A percentile compares a stretch with the other conserved stretches of the same genome.
These are phyloP conservation scores for Choiromyces venosus DNA, from an alignment of 495 filamentous ascomycete species.

Conservation along the genomic window DNA sequence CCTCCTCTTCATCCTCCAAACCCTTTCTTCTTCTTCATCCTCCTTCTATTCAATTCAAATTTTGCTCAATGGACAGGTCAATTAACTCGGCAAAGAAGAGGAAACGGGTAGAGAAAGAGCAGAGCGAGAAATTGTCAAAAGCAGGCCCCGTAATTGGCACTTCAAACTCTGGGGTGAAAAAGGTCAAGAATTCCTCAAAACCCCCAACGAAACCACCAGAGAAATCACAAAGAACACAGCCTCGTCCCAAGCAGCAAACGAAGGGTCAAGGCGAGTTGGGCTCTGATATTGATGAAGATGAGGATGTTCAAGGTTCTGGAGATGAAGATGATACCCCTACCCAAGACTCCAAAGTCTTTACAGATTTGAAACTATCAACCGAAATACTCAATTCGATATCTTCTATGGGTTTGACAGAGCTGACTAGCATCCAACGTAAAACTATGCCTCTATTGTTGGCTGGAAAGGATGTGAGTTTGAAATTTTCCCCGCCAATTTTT, in stretches of 20 bases:
- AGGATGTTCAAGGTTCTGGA: constrained; percentile 2
- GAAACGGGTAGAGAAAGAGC: constrained; percentile 23
- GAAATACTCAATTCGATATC: constrained; percentile 25
- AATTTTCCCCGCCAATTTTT: neutral
- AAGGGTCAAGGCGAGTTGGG: constrained; percentile 1
- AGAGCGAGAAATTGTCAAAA: constrained; percentile 13
- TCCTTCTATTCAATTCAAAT: neutral
- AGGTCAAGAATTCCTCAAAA: neutral
- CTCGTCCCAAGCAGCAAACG: neutral
- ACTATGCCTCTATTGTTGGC: constrained; percentile 29
- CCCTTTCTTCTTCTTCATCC: neutral
- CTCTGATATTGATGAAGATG: constrained; percentile 13
- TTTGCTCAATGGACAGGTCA: constrained; percentile 21
- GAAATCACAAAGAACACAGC: constrained; percentile 10
- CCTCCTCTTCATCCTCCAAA: neutral
- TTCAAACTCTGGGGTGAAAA: constrained; percentile 17
- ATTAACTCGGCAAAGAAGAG: constrained; percentile 24
- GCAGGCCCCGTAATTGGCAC: constrained; percentile 4
- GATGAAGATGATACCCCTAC: constrained; percentile 3
- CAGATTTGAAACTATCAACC: constrained; percentile 28
- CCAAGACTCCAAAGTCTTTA: constrained; percentile 13
- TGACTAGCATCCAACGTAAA: constrained; percentile 29
- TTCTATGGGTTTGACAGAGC: constrained; percentile 24
- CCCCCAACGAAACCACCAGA: neutral
- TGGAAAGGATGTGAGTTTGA: constrained; percentile 34